Evolutionary conservation across 2,329 filamentous ascomycete species (phyloP).

Genomic region (Coniochaeta sp.): DNA sequence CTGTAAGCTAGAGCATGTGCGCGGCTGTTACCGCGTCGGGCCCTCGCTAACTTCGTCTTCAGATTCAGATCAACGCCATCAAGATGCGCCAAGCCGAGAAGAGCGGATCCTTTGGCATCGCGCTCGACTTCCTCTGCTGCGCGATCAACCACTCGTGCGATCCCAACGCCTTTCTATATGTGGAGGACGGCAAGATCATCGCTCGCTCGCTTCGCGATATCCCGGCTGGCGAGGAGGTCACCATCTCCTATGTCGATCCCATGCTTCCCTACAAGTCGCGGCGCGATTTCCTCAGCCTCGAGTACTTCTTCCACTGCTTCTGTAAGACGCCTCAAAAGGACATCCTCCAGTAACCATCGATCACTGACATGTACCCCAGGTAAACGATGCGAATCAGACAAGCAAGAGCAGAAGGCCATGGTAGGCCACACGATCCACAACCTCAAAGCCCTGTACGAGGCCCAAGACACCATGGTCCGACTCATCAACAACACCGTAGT

Average conservation of each 20-base stretch:
- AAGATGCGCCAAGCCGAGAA: constrained; percentile 12
- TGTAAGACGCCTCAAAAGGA: constrained; percentile 13
- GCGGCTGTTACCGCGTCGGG: background rate
- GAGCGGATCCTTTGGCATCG: constrained; percentile 16
- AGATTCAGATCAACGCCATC: constrained; percentile 20
- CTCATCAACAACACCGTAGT: constrained; percentile 9
- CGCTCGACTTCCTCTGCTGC: constrained; percentile 21
- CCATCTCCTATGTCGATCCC: constrained; percentile 21
- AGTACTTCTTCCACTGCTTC: constrained; percentile 19
- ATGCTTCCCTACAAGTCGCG: constrained; percentile 16
- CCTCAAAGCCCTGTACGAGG: constrained; percentile 8
- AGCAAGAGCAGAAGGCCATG: constrained; percentile 9
- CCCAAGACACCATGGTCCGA: constrained; percentile 11
- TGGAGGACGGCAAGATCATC: constrained; percentile 21
- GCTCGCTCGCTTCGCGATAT: constrained; percentile 23
- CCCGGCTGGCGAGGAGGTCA: constrained; percentile 25
- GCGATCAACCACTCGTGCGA: constrained; percentile 29
- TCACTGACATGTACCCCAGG: constrained; percentile 8
- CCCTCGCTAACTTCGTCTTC: background rate
- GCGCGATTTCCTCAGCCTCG: constrained; percentile 11
- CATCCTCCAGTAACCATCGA: too few species aligned
- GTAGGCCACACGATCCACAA: constrained; percentile 4
- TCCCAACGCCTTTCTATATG: constrained; percentile 24
- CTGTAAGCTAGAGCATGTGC: constrained; percentile 8
- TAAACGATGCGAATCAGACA: constrained; percentile 17